Evolutionary conservation across 148 eudicot genomes (phyloP), one percentile per base, ranked within the genome.

Genomic region (Fagopyrum homotropicum): DNA sequence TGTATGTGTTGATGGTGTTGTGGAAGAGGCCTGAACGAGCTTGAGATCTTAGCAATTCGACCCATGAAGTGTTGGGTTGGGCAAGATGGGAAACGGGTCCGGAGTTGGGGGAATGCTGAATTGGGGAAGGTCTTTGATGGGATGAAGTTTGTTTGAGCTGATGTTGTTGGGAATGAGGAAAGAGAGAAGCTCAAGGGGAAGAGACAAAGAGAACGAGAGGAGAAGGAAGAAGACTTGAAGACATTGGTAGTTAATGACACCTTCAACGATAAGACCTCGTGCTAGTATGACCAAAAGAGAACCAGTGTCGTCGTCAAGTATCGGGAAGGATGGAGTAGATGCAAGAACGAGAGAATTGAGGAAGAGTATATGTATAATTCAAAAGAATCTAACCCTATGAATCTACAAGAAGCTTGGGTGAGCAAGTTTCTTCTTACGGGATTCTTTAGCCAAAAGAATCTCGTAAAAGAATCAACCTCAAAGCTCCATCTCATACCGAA

Each of bases 1-100:
- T 80, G 80, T 86, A 93, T 57, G 92, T 87, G n/a, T 89, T 80
- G 35, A 93, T 81, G 55, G 94, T 89, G 74, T 88, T 81, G 10
- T 63, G 79, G 72, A 80, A 82, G 72, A 82, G 80, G 50, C 83
- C 87, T 14, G 91, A 85, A 29, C 88, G 97, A 50, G 84, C 73
- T 4, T 88, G 83, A 51, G 85, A 80, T 11, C 94, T 94, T 77
- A 93, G 91, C 26, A 79, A 40, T 75, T 86, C 83, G 82, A 85
- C 55, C 96, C 96, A 90, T 89, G 88, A 82, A 2, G 79, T 57
- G 1, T 81, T 71, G 15, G 91, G 79, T 45, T 30, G 82, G 26
- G 78, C 26, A 69, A 48, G 9, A 63, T 83, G 78, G 43, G 83
- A 77, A 44, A 69, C 73, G 83, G 87, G 81, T 73, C 79, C 80